These are phyloP conservation scores for Paraconiothyrium sp. DNA, from an alignment of 2,329 filamentous ascomycete species.

Conservation along the genomic window DNA sequence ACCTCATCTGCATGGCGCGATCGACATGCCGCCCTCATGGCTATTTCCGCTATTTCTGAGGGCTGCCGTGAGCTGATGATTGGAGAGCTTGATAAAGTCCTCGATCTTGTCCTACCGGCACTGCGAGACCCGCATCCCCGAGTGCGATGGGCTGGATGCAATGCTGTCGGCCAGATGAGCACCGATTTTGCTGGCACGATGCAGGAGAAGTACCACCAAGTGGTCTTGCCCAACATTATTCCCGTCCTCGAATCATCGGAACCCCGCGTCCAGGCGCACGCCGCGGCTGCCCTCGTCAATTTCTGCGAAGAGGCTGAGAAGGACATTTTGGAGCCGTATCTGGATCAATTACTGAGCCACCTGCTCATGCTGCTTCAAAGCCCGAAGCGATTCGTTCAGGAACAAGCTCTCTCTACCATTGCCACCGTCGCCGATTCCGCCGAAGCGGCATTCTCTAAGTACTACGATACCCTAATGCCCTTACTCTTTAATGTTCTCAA, in stretches of 20 bases:
- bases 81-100: conserved; percentile 89
- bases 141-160: conserved; percentile 96
- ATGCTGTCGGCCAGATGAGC: conserved; percentile 99
- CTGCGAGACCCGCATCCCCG: conserved; percentile 90
- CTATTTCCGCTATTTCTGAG: conserved; percentile 97
- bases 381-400: conserved; percentile 94
- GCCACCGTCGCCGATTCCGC: conserved; percentile 99
- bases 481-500: conserved; percentile 88
- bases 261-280: conserved; percentile 94
- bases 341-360: conserved; percentile 85
- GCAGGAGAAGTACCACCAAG: conserved; percentile 93
- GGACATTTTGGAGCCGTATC: conserved; percentile 87
- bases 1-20: conserved; percentile 93
- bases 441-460: conserved; percentile 92
- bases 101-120: conserved; percentile 93
- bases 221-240: conserved; percentile 89
- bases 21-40: conserved; percentile 96
- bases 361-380: conserved; percentile 89
- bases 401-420: conserved; percentile 96
- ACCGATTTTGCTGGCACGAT: conserved; percentile 98
- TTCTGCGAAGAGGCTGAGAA: conserved; percentile 99
- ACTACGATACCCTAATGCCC: conserved; percentile 96
- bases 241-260: conserved; percentile 90
- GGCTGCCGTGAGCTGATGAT: conserved; percentile 97
- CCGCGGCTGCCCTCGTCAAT: conserved; percentile 96